A percentile compares a stretch with the other conserved stretches of the same genome.
Conservation (phyloP, 2,329 filamentous ascomycete genomes). For the Penicillium fuscoglaucum region DNA sequence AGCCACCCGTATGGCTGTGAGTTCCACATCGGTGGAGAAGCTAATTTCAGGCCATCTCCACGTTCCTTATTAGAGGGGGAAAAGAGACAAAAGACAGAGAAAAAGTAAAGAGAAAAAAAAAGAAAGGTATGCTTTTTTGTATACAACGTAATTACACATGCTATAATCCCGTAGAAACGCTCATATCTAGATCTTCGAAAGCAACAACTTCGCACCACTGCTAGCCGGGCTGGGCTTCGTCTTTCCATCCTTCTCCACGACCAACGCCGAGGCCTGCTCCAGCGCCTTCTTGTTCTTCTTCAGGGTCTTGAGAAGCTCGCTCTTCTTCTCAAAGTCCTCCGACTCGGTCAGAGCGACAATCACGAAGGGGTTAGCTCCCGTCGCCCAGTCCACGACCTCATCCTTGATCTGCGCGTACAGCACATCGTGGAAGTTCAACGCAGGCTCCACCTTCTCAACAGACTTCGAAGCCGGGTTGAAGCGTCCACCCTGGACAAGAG, state of each 20-base stretch:
- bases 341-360: constrained; percentile 79
- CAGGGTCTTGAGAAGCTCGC: constrained; percentile 67
- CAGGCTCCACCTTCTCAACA: constrained; percentile 69
- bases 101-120: not conserved
- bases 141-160: constrained; percentile 21
- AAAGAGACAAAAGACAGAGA: not conserved
- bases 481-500: constrained; percentile 81
- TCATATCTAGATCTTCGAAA: constrained; percentile 36
- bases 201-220: constrained; percentile 47
- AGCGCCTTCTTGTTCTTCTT: constrained; percentile 72
- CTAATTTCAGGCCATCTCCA: constrained; percentile 6
- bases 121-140: constrained; percentile 13
- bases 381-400: constrained; percentile 78
- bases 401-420: constrained; percentile 81
- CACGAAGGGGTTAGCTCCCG: constrained; percentile 80
- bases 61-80: not conserved
- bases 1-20: constrained; percentile 1
- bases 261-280: constrained; percentile 59
- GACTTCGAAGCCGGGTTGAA: constrained; percentile 75
- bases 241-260: constrained; percentile 43
- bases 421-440: constrained; percentile 74
- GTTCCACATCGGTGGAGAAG: constrained; percentile 19
- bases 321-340: constrained; percentile 65
- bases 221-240: constrained; percentile 44
- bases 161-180: constrained; percentile 8